Base-by-base conservation (phyloP, 768 basidiomycete species). In the Tricholomella constricta region DNA sequence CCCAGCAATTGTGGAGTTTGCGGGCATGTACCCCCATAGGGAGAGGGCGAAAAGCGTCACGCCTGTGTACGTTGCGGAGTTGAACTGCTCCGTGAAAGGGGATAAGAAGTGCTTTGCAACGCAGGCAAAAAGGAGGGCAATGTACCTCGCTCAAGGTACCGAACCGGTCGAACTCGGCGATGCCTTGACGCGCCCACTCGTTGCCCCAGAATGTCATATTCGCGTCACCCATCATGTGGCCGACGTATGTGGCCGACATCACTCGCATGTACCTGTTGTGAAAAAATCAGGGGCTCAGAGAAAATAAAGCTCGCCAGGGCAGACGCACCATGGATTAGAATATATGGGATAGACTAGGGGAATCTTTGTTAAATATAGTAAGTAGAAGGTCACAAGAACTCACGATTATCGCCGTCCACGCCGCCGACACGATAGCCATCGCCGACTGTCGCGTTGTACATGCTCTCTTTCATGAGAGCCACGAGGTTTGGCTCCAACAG, bases 121-220 rank as follows among this genome's bases (percentile, higher is more conserved):
- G 19, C n/a, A n/a, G n/a, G n/a, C n/a, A 17, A 9, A 19, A 11
- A 19, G 11, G 38, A 34, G 15, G 26, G 17, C 41, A 17, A 7
- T 36, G 3, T 51, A 70, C 69, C 58, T 70, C 69, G 42, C 63
- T 66, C 12, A 70, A 40, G 1, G 67, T 69, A 1, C 47, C 52
- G 45, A 58, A 66, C 22, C 61, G 49, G 41, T 70, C 61, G 40
- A 69, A 70, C 40, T 65, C 65, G 9, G 29, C 55, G 34, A 69
- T 58, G 1, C 65, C 66, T 51, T 65, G 56, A 20, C 47, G 41
- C 31, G 67, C 69, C 69, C 69, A 70, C 4, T 57, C 61, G 34
- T 70, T 48, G 11, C 67, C 69, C 67, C 69, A 70, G 55, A 53
- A 59, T 1, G 65, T 63, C 66, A 70, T 67, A 46, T 70, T 69